Percentiles rank a stretch among this genome's conserved stretches.
These are phyloP conservation scores for Eremochloa ophiuroides DNA, from an alignment of 176 grass and related monocot species.

Conservation along the genomic window DNA sequence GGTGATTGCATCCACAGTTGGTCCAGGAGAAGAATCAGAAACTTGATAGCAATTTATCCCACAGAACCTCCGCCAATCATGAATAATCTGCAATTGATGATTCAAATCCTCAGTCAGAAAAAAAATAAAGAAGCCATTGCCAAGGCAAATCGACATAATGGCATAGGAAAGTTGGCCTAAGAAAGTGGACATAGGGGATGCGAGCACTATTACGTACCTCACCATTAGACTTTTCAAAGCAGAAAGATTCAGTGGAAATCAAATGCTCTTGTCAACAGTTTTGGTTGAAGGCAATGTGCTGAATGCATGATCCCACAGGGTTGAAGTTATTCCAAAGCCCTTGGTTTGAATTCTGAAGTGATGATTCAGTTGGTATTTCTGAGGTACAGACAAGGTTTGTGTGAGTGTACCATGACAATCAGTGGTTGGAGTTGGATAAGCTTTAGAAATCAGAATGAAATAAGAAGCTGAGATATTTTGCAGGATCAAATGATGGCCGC, in stretches of 20 bases:
- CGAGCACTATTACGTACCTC: slow-evolving; percentile 25
- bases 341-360: slow-evolving; percentile 92
- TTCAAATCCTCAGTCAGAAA: neutral
- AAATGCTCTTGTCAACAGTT: slow-evolving; percentile 38
- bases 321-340: slow-evolving; percentile 89
- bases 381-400: slow-evolving; percentile 4
- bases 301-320: slow-evolving; percentile 83
- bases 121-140: neutral
- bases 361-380: slow-evolving; percentile 95
- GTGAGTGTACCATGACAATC: neutral
- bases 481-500: slow-evolving; percentile 48
- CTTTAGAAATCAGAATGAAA: slow-evolving; percentile 17
- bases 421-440: neutral
- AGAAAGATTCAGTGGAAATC: slow-evolving; percentile 7
- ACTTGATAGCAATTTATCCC: neutral
- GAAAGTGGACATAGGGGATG: neutral
- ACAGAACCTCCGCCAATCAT: neutral
- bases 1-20: neutral
- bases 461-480: slow-evolving; percentile 68
- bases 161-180: neutral
- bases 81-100: neutral
- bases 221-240: neutral
- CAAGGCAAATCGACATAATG: neutral
- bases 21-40: neutral
- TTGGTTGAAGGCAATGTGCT: slow-evolving; percentile 61